Evolutionary conservation across 768 basidiomycete species (phyloP).

Genomic region (Hygrophoropsis aurantiaca): DNA sequence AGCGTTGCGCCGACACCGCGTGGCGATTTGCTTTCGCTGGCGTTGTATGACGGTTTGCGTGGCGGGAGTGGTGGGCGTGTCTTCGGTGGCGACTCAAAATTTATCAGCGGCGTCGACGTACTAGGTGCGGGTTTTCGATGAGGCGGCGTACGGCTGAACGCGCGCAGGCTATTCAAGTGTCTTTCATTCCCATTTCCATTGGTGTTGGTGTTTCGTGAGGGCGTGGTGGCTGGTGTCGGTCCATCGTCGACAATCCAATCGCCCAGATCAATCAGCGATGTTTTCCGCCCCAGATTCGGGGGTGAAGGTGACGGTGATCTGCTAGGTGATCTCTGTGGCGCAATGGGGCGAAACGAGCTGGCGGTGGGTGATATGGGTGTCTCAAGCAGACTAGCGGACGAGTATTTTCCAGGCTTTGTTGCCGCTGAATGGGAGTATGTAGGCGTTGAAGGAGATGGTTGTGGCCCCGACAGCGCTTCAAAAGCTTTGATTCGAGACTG

Average conservation of each 20-base stretch:
- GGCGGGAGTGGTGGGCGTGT: slow-evolving; percentile 63
- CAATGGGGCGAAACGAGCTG: slow-evolving; percentile 41
- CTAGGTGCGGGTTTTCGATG: slow-evolving; percentile 10
- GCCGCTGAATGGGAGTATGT: too few species aligned
- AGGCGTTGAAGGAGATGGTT: slow-evolving; percentile 21
- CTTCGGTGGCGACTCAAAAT: slow-evolving; percentile 51
- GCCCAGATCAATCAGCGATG: slow-evolving; percentile 68
- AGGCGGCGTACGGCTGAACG: slow-evolving; percentile 23
- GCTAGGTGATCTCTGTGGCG: slow-evolving; percentile 23
- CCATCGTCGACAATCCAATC: slow-evolving; percentile 75
- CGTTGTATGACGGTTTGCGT: slow-evolving; percentile 56
- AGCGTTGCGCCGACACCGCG: slow-evolving; percentile 15
- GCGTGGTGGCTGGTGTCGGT: slow-evolving; percentile 23
- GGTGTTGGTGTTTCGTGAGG: slow-evolving; percentile 11
- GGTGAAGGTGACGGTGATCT: slow-evolving; percentile 46
- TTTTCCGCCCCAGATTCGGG: slow-evolving; percentile 40
- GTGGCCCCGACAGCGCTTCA: slow-evolving; percentile 45
- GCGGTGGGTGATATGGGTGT: slow-evolving; percentile 50
- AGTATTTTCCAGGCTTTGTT: slow-evolving; percentile 5
- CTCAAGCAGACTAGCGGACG: slow-evolving; percentile 40
- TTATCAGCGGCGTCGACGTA: slow-evolving; percentile 48
- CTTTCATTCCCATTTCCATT: slow-evolving; percentile 5
- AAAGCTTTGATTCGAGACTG: slow-evolving; percentile 66
- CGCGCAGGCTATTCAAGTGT: slow-evolving; percentile 16
- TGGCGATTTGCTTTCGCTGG: slow-evolving; percentile 40